Base-by-base conservation (phyloP, 164 flowering plant genomes). In the Aristolochia contorta region DNA sequence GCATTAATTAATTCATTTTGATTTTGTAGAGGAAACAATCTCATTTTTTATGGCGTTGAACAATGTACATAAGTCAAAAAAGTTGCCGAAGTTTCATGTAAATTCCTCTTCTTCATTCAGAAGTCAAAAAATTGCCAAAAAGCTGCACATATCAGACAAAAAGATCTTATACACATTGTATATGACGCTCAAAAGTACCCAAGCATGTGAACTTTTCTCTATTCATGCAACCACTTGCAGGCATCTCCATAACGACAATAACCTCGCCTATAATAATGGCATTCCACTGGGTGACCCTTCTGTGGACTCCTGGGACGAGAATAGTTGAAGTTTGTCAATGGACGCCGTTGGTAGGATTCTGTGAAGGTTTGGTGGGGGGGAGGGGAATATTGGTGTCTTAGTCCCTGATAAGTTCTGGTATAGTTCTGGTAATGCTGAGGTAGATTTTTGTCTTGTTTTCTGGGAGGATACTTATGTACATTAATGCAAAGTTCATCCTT, bases 201-300 rank as follows among this genome's bases (percentile, higher is more conserved):
- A 37, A 37, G 7, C 43, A 6, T 37, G 9, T 37, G 1, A 10
- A 37, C 1, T 37, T 7, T 10, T 37, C 43, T 37, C 43, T 51
- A 61, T 27, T 76, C 80, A 70, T 89, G 96, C 64, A 73, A 60
- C 63, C 67, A 84, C 71, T 75, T 86, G 75, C 92, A 86, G 54
- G 65, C 72, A 18, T 82, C 77, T 57, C 92, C 96, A 77, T 48
- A 79, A 33, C 69, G 45, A 66, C 91, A 89, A 55, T 80, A 75
- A 43, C 96, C 87, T 60, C 56, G 72, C 47, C 73, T 66, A 72
- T 66, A 80, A 56, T 65, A 67, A 15, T 71, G 61, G 72, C 96
- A 89, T 12, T 10, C 60, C 60, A 32, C 9, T 70, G 69, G 37
- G 57, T 12, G 56, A 15, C 37, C 21, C 32, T 58, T 62, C 24